Evolutionary conservation across 768 basidiomycete species (phyloP).

Genomic region (Leccinum broughii): DNA sequence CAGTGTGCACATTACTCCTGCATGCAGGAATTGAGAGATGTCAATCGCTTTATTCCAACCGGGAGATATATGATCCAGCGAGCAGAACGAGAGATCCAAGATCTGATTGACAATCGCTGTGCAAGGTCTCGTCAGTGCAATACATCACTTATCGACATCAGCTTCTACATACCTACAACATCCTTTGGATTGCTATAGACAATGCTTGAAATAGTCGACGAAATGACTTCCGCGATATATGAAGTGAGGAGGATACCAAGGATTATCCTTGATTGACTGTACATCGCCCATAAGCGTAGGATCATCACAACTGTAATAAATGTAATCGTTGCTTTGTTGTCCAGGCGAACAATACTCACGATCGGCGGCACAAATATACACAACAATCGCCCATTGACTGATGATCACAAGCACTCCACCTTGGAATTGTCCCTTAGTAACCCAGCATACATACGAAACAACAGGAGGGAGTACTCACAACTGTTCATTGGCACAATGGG

Average conservation of each 20-base stretch:
- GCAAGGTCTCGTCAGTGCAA: not conserved
- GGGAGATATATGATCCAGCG: not conserved
- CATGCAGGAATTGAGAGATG: not conserved
- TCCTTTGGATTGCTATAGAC: not conserved
- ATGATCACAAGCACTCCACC: not conserved
- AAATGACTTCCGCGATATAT: not conserved
- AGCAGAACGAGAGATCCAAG: not conserved
- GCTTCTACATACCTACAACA: too few species aligned
- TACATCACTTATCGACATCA: not conserved
- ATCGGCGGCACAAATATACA: not conserved
- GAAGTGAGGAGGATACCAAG: not conserved
- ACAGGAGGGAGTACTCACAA: too few species aligned
- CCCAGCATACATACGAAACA: too few species aligned
- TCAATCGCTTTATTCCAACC: not conserved
- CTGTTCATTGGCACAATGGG: too few species aligned
- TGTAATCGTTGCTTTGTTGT: not conserved
- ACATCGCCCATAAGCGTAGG: not conserved
- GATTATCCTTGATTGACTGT: not conserved
- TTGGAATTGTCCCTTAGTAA: not conserved
- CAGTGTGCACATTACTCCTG: not conserved
- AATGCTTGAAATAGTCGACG: not conserved
- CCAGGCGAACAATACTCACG: not conserved
- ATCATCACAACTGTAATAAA: not conserved
- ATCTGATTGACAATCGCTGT: not conserved
- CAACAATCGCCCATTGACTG: not conserved